Base-by-base conservation (phyloP, 805 yeast genomes). In the Saccharomycopsis lassenensis region DNA sequence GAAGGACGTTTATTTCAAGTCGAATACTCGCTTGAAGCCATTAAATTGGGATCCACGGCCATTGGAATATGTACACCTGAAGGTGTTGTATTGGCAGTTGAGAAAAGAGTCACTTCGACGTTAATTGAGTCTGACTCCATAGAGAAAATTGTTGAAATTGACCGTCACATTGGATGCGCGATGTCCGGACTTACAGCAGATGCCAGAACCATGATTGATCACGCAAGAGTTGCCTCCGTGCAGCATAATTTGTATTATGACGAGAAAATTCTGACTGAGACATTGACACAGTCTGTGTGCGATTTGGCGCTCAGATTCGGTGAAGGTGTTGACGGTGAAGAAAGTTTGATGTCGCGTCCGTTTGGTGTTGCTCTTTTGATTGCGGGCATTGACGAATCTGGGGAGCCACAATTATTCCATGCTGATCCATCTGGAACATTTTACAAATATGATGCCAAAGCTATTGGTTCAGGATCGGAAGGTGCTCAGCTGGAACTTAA, bases 351-450 rank as follows among this genome's bases (percentile, higher is more conserved):
- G 99, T 85, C 95, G 3, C 77, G 99, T 63, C 99, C 99, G 8
- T 91, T 91, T 58, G 99, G 99, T 55, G 99, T 91, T 33, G 99
- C 99, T 1, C 63, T 91, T 47, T 69, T 91, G 51, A 80, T 91
- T 52, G 98, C 97, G 4, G 99, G 99, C 34, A 70, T 77, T 49
- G 98, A 91, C 62, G 67, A 74, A 43, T 78, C 84, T 52, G 98
- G 98, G 1, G n/a, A n/a, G n/a, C 95, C 95, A 31, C 98, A 91
- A 59, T 70, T 91, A 49, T 83, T 83, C 57, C 96, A 91, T 57
- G 95, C 97, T n/a, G 99, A 91, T 61, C 98, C 99, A 26, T 83
- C 95, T 10, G 99, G 99, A 41, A 91, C 99, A 1, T 91, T 86
- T 51, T 93, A 91, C 63, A 75, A 91, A 60, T 91, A 91, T 56